These are phyloP conservation scores for Penicillium diatomitis DNA, from an alignment of 495 filamentous ascomycete genomes.

Conservation along the genomic window DNA sequence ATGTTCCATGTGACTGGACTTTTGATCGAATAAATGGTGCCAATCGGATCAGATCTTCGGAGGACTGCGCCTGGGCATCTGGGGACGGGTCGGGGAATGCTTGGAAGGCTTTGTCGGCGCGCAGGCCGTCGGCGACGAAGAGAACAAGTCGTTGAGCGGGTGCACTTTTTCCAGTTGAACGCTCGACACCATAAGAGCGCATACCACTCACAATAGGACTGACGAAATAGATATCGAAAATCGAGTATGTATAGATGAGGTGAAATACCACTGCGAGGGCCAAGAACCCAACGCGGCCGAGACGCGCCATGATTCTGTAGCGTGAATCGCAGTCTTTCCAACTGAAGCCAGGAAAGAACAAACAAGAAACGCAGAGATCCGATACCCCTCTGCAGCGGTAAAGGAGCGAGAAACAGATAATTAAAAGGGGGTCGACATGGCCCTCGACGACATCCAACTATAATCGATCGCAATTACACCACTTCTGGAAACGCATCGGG, in stretches of 20 bases:
- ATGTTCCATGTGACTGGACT: slow-evolving; percentile 85
- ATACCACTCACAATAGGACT: slow-evolving; percentile 97
- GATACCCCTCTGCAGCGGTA: slow-evolving; percentile 7
- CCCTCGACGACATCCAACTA: neutral
- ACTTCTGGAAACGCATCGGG: slow-evolving; percentile 10
- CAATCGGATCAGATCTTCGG: slow-evolving; percentile 57
- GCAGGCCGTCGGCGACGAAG: slow-evolving; percentile 94
- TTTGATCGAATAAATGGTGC: slow-evolving; percentile 91
- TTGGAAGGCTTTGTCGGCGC: slow-evolving; percentile 97
- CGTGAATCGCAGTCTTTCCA: too few species aligned
- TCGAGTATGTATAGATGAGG: slow-evolving; percentile 87
- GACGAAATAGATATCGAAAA: slow-evolving; percentile 99
- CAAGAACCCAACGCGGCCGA: slow-evolving; percentile 81
- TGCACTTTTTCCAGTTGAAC: slow-evolving; percentile 49
- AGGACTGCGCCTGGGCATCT: slow-evolving; percentile 41
- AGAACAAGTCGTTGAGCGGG: slow-evolving; percentile 87
- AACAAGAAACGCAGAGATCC: slow-evolving; percentile 2
- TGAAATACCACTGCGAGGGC: slow-evolving; percentile 90
- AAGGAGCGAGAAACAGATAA: slow-evolving; percentile 5
- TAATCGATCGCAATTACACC: neutral
- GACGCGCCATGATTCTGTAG: slow-evolving; percentile 55
- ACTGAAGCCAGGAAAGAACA: too few species aligned
- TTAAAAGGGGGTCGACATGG: slow-evolving; percentile 16
- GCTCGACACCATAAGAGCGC: slow-evolving; percentile 64
- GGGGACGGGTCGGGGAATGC: slow-evolving; percentile 85